Evolutionary conservation across 106 monocot species (phyloP).

Genomic region (Dioscorea zingiberensis): DNA sequence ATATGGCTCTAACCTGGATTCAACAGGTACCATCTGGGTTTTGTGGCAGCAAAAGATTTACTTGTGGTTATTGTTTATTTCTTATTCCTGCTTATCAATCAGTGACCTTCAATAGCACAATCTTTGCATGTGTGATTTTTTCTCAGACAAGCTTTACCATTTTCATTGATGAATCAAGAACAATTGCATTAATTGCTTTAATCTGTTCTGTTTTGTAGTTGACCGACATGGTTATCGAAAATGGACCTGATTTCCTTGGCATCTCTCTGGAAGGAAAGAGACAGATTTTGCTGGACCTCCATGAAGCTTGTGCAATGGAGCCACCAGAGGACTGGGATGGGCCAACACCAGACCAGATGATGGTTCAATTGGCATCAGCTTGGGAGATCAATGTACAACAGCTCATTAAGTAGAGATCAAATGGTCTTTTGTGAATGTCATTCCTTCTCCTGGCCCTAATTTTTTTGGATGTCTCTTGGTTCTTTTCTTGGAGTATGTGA

Average conservation of each 20-base stretch:
- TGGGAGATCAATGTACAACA: constrained; percentile 69
- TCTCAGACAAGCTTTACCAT: too few relatives aligned
- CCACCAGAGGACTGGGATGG: constrained; percentile 65
- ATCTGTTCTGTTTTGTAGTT: constrained; percentile 30
- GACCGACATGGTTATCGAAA: constrained; percentile 47
- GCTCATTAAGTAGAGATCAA: constrained; percentile 32
- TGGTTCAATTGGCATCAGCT: constrained; percentile 57
- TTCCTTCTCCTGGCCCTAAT: background rate
- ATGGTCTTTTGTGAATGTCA: background rate
- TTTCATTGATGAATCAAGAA: too few relatives aligned
- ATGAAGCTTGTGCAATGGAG: constrained; percentile 45
- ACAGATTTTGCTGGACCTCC: constrained; percentile 46
- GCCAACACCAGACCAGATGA: constrained; percentile 34
- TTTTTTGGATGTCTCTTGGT: too few relatives aligned
- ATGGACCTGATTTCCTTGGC: constrained; percentile 41
- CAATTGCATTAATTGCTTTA: background rate
- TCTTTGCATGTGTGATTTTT: too few relatives aligned
- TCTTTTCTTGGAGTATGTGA: too few relatives aligned
- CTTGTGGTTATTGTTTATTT: background rate
- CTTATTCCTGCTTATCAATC: background rate
- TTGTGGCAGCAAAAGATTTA: constrained; percentile 1
- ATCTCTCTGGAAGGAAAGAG: constrained; percentile 46
- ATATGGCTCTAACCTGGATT: constrained; percentile 68
- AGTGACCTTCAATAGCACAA: too few relatives aligned
- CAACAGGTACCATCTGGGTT: constrained; percentile 58